Percentiles rank a stretch among this genome's conserved stretches.
phyloP scores from a whole-genome alignment of 768 basidiomycete genomes.

The Termitomyces titanicus region DNA sequence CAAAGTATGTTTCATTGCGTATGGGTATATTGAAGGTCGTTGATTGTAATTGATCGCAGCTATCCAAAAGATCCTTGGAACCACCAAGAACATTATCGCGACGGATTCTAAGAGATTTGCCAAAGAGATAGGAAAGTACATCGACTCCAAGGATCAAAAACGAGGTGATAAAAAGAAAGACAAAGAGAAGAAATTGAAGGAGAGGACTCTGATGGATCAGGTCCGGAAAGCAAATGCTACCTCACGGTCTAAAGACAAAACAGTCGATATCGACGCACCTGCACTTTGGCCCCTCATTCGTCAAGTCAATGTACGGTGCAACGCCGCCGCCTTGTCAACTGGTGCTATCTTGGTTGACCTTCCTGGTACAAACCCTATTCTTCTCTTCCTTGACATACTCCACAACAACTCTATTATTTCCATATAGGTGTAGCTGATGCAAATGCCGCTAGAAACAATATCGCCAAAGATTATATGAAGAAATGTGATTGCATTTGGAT shows the following conservation, averaged over 20 bases:
- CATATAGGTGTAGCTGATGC: slow-evolving; percentile 53
- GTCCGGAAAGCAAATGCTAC: slow-evolving; percentile 20
- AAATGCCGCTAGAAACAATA: slow-evolving; percentile 59
- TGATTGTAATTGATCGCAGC: slow-evolving; percentile 24
- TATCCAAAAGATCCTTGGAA: slow-evolving; percentile 45
- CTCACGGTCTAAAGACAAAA: slow-evolving; percentile 18
- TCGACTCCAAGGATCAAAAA: slow-evolving; percentile 62
- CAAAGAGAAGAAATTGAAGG: slow-evolving; percentile 31
- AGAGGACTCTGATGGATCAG: slow-evolving; percentile 32
- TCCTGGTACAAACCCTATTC: slow-evolving; percentile 37
- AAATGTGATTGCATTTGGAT: slow-evolving; percentile 64
- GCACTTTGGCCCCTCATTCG: slow-evolving; percentile 64
- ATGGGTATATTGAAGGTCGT: no score
- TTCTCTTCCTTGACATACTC: not conserved
- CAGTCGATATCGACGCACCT: slow-evolving; percentile 27
- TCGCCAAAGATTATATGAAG: slow-evolving; percentile 67
- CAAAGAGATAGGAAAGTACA: slow-evolving; percentile 56
- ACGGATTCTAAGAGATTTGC: slow-evolving; percentile 49
- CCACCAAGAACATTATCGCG: slow-evolving; percentile 48
- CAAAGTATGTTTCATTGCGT: no score
- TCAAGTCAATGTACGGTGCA: slow-evolving; percentile 57
- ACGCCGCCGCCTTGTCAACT: slow-evolving; percentile 46
- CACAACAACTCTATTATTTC: not conserved
- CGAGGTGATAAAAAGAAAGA: slow-evolving; percentile 39
- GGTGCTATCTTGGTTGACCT: slow-evolving; percentile 65